Conservation (phyloP, 2,329 filamentous ascomycete species). For the Colletotrichum truncatum region DNA sequence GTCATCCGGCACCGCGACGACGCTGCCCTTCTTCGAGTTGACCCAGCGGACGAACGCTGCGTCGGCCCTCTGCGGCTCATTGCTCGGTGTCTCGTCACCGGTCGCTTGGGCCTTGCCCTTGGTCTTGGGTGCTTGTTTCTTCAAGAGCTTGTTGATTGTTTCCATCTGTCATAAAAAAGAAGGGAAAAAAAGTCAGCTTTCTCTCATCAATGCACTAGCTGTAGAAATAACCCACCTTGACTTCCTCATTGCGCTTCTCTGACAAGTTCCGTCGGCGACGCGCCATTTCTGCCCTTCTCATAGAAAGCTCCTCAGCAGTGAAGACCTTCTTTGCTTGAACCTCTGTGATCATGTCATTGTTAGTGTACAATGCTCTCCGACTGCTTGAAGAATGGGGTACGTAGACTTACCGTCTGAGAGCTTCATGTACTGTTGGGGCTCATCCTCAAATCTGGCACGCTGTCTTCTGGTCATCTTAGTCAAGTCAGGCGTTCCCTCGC, state of each 20-base stretch:
- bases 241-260: conserved; percentile 71
- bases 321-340: conserved; percentile 71
- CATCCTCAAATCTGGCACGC: conserved; percentile 66
- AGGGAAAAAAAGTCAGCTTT: background rate
- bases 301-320: conserved; percentile 69
- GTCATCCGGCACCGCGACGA: conserved; percentile 73
- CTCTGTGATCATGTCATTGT: conserved; percentile 49
- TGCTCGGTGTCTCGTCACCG: conserved; percentile 59
- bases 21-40: conserved; percentile 71
- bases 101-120: conserved; percentile 59
- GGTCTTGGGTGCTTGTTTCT: conserved; percentile 84
- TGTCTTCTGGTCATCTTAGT: conserved; percentile 70
- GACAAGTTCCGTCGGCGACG: conserved; percentile 69
- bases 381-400: background rate
- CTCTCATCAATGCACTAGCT: background rate
- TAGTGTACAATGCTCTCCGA: conserved; percentile 31
- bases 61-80: conserved; percentile 58
- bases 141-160: conserved; percentile 89
- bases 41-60: conserved; percentile 76
- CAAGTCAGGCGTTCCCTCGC: conserved; percentile 61
- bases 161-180: too few relatives aligned
- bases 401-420: conserved; percentile 63
- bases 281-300: conserved; percentile 71
- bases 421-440: conserved; percentile 65
- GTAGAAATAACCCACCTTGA: conserved; percentile 61